Base-by-base conservation (phyloP, 306 rosid species). In the Rosa persica region DNA sequence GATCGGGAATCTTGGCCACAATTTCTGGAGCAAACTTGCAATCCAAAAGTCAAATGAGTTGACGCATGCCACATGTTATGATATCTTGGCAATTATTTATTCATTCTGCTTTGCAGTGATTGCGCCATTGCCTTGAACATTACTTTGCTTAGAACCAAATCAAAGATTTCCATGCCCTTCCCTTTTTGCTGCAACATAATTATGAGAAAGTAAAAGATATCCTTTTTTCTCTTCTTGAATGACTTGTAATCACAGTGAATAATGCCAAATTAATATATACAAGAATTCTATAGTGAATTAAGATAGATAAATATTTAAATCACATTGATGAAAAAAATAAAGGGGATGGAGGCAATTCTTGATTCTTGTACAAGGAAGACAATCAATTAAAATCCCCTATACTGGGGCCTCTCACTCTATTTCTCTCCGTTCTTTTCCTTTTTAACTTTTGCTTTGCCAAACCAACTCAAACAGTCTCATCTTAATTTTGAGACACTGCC, bases 21-120 rank as follows among this genome's bases (percentile, higher is more conserved):
- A 72, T 42, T 69, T 73, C 13, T n/a, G 82, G 77, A 72, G 76
- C 38, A 44, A 30, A 72, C 34, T 19, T 30, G 17, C 73, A 44
- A 72, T 46, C 34, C 23, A 27, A 58, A 83, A 47, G 81, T 80
- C 74, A 76, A 83, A 78, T 65, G 36, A 72, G 36, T 36, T 25
- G 60, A 25, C 68, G 19, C 78, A 44, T 61, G 38, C 16, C 6
- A 25, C 66, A 11, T 51, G 3, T 30, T 30, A 30, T 30, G 36
- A 30, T 30, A 30, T 49, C 20, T 2, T 49, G 8, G 43, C 5
- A 39, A 39, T 49, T 5, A 40, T 79, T 38, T 5, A 40, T 79
- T 38, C 15, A 76, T 23, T 15, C n/a, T 77, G 22, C 70, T 38
- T 76, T 79, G 83, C 89, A 79, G 73, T 70, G 55, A 85, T 85